A percentile compares a stretch with the other conserved stretches of the same genome.
phyloP scores from a whole-genome alignment of 2,329 filamentous ascomycete species.

The Penicillium sclerotigenum region DNA sequence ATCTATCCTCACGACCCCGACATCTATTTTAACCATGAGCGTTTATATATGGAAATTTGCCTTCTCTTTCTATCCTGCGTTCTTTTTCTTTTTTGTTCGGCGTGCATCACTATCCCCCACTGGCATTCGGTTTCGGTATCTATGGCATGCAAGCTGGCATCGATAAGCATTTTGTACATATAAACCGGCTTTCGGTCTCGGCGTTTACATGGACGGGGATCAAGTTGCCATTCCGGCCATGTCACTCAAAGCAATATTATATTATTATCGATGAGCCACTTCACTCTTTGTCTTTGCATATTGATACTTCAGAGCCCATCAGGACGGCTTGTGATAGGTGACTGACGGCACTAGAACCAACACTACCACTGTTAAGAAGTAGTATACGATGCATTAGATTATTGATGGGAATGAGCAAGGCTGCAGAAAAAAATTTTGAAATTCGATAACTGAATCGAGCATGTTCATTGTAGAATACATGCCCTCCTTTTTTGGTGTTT shows the following conservation, averaged over 20 bases:
- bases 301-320: not conserved
- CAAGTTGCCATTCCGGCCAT: not conserved
- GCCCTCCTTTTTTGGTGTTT: not conserved
- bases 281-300: not conserved
- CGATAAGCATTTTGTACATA: constrained; percentile 11
- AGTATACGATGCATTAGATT: not conserved
- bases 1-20: not conserved
- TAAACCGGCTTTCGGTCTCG: constrained; percentile 3
- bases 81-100: not conserved
- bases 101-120: constrained; percentile 5
- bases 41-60: constrained; percentile 6
- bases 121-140: constrained; percentile 5
- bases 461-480: not conserved
- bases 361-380: no score
- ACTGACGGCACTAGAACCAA: not conserved
- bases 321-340: not conserved
- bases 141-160: constrained; percentile 7
- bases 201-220: constrained; percentile 1
- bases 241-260: not conserved
- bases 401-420: not conserved
- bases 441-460: not conserved
- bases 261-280: not conserved
- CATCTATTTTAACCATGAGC: constrained; percentile 1
- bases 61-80: not conserved
- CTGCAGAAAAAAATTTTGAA: not conserved